These are phyloP conservation scores for Murraya paniculata DNA, from an alignment of 345 rosid genomes.

Conservation along the genomic window DNA sequence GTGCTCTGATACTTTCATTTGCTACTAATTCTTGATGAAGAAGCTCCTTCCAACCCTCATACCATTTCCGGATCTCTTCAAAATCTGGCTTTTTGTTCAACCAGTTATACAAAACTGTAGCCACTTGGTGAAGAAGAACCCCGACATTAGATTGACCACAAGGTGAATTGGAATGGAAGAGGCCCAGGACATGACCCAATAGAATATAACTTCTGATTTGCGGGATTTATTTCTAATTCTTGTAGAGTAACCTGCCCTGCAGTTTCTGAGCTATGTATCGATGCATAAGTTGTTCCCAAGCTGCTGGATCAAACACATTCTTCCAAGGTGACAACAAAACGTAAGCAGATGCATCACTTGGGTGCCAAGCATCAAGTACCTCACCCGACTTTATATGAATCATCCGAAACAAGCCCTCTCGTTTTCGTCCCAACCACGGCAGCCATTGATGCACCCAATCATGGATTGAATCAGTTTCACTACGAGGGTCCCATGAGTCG, in stretches of 20 bases:
- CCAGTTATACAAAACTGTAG: slow-evolving; percentile 84
- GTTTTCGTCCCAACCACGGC: slow-evolving; percentile 69
- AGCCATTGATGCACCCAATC: slow-evolving; percentile 97
- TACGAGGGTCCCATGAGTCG: slow-evolving; percentile 83
- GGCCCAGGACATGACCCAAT: slow-evolving; percentile 87
- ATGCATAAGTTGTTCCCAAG: slow-evolving; percentile 89
- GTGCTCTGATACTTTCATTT: slow-evolving; percentile 59
- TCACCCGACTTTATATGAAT: slow-evolving; percentile 47
- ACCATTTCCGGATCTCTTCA: slow-evolving; percentile 77
- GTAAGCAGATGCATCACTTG: slow-evolving; percentile 75
- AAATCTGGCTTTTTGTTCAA: slow-evolving; percentile 60
- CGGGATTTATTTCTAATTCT: slow-evolving; percentile 33
- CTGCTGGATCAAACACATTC: slow-evolving; percentile 73
- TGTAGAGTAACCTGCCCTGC: slow-evolving; percentile 75
- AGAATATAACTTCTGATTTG: slow-evolving; percentile 66
- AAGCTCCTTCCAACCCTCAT: slow-evolving; percentile 63
- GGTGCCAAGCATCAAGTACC: slow-evolving; percentile 89
- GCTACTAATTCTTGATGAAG: too few species aligned
- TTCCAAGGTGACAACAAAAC: slow-evolving; percentile 86
- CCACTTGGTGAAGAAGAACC: slow-evolving; percentile 84
- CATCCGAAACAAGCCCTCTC: too few species aligned
- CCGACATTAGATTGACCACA: slow-evolving; percentile 83
- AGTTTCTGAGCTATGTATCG: slow-evolving; percentile 88
- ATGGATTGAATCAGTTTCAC: slow-evolving; percentile 82
- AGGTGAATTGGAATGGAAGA: slow-evolving; percentile 74